A percentile compares a stretch with the other conserved stretches of the same genome.
Evolutionary conservation across 1,284 basidiomycete genomes (phyloP).

Genomic region (Coniferiporia sulphurascens): DNA sequence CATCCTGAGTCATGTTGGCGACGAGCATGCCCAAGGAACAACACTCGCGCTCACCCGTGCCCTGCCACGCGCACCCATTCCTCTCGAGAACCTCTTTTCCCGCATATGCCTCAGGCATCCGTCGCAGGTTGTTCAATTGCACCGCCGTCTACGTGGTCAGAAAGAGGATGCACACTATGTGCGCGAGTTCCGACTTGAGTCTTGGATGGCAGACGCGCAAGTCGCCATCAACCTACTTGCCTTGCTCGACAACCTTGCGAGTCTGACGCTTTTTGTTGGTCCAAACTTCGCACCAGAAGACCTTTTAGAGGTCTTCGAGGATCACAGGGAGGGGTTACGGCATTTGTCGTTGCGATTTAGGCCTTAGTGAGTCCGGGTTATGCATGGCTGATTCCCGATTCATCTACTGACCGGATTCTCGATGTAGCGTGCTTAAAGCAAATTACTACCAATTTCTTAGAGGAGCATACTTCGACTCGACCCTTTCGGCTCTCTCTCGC

Average conservation of each 20-base stretch:
- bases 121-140: slow-evolving; percentile 42
- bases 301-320: slow-evolving; percentile 50
- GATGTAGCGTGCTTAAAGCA: slow-evolving; percentile 53
- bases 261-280: slow-evolving; percentile 52
- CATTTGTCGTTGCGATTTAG: slow-evolving; percentile 55
- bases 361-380: slow-evolving; percentile 52
- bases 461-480: slow-evolving; percentile 68
- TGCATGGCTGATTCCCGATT: background rate
- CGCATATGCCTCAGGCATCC: slow-evolving; percentile 40
- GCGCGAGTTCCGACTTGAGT: slow-evolving; percentile 43
- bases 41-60: slow-evolving; percentile 50
- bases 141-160: slow-evolving; percentile 39
- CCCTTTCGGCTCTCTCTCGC: slow-evolving; percentile 44
- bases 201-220: slow-evolving; percentile 61
- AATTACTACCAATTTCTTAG: slow-evolving; percentile 67
- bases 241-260: slow-evolving; percentile 41
- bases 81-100: slow-evolving; percentile 46
- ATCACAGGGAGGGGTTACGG: slow-evolving; percentile 34
- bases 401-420: slow-evolving; percentile 1
- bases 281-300: slow-evolving; percentile 63
- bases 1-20: slow-evolving; percentile 42
- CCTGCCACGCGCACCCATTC: slow-evolving; percentile 49
- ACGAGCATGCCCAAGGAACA: slow-evolving; percentile 35
- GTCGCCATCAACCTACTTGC: slow-evolving; percentile 52
- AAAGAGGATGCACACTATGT: slow-evolving; percentile 32